A percentile compares a stretch with the other conserved stretches of the same genome.
phyloP scores from a whole-genome alignment of 495 filamentous ascomycete genomes.

The Podospora anserina region DNA sequence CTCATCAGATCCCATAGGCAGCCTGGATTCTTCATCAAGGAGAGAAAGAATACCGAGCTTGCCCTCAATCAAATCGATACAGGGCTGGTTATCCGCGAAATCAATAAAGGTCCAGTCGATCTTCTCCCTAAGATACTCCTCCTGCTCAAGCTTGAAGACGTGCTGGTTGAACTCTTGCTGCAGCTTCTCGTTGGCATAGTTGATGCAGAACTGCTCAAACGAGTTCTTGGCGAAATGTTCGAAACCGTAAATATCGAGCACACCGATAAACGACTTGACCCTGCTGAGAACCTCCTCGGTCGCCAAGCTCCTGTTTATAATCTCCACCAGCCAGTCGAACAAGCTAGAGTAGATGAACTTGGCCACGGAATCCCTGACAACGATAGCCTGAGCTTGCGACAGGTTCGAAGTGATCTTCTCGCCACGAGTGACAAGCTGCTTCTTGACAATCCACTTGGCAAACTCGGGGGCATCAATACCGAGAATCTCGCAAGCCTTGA shows the following conservation, averaged over 20 bases:
- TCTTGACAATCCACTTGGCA: slow-evolving; percentile 99
- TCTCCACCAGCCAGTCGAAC: slow-evolving; percentile 98
- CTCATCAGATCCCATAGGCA: slow-evolving; percentile 97
- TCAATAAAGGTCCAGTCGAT: slow-evolving; percentile 99
- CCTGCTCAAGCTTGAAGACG: slow-evolving; percentile 99
- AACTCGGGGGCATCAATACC: slow-evolving; percentile 86
- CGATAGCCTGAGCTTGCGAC: slow-evolving; percentile 87
- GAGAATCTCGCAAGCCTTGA: slow-evolving; percentile 78
- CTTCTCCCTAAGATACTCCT: slow-evolving; percentile 93
- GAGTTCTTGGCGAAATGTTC: slow-evolving; percentile 99
- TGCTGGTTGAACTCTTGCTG: slow-evolving; percentile 99
- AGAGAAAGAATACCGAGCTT: slow-evolving; percentile 91
- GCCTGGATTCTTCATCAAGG: slow-evolving; percentile 90
- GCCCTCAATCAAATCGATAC: slow-evolving; percentile 97
- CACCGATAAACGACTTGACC: slow-evolving; percentile 93
- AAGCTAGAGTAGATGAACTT: slow-evolving; percentile 98
- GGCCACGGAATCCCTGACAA: slow-evolving; percentile 95
- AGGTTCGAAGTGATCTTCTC: slow-evolving; percentile 98
- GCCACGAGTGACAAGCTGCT: slow-evolving; percentile 92
- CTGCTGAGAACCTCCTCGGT: slow-evolving; percentile 80
- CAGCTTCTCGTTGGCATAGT: slow-evolving; percentile 98
- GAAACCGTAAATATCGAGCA: slow-evolving; percentile 99
- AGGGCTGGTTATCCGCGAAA: slow-evolving; percentile 99
- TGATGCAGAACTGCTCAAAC: slow-evolving; percentile 99
- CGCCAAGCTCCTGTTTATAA: slow-evolving; percentile 85